Conservation (phyloP, 495 filamentous ascomycete species). For the Copromyces sp. region DNA sequence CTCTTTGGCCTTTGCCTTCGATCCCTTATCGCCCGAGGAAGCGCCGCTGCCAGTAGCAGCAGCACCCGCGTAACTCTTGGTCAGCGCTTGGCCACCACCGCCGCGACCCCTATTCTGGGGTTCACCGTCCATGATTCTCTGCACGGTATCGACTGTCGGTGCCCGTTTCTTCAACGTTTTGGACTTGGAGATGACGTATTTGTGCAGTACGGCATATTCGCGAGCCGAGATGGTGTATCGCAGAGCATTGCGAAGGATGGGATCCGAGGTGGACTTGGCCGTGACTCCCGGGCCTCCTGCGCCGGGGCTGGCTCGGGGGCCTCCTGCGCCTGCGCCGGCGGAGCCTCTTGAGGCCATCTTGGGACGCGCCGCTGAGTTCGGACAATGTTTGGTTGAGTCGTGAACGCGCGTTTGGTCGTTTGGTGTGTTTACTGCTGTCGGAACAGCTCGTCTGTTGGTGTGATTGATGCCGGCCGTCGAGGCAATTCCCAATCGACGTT, state of each 20-base stretch:
- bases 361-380: background rate
- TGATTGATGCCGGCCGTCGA: background rate
- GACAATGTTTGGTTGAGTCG: background rate
- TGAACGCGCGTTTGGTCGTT: background rate
- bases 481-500: background rate
- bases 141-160: conserved; percentile 41
- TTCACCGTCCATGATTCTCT: conserved; percentile 35
- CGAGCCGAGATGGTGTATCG: conserved; percentile 74
- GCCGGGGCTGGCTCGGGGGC: conserved; percentile 10
- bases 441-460: background rate
- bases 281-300: conserved; percentile 13
- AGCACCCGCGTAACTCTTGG: background rate
- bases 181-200: conserved; percentile 61
- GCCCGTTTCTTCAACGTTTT: conserved; percentile 49
- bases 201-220: conserved; percentile 76
- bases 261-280: conserved; percentile 39
- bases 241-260: conserved; percentile 64
- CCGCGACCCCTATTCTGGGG: conserved; percentile 2
- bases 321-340: background rate
- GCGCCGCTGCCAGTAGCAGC: background rate
- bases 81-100: conserved; percentile 4
- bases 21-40: background rate
- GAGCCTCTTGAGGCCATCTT: conserved; percentile 21
- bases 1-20: conserved; percentile 15
- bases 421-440: background rate